Evolutionary conservation across 2,329 filamentous ascomycete species (phyloP).

Genomic region (Claviceps sp.): DNA sequence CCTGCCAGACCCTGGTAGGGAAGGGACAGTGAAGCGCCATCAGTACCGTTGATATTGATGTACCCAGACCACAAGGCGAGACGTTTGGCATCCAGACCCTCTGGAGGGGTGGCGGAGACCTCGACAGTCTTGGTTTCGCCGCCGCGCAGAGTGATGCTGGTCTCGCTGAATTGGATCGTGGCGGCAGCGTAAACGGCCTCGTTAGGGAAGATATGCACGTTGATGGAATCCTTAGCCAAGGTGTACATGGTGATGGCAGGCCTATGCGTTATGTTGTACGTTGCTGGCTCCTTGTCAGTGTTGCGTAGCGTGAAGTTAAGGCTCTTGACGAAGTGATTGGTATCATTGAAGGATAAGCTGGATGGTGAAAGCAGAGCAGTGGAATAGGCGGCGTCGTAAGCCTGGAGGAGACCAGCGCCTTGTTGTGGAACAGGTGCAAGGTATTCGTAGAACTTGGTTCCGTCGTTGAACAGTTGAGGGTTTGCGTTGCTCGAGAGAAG

Average conservation of each 20-base stretch:
- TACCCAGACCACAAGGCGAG: conserved; percentile 8
- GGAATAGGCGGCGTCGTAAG: conserved; percentile 42
- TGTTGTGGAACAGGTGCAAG: conserved; percentile 46
- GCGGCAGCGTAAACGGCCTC: conserved; percentile 28
- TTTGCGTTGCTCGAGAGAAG: conserved; percentile 35
- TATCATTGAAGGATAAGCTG: conserved; percentile 51
- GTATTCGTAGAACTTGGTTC: conserved; percentile 19
- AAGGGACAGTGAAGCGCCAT: conserved; percentile 22
- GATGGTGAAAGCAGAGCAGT: conserved; percentile 39
- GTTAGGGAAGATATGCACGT: conserved; percentile 31
- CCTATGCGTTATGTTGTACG: conserved; percentile 37
- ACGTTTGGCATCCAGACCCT: conserved; percentile 3
- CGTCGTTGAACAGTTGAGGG: conserved; percentile 35
- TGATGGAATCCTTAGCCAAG: conserved; percentile 18
- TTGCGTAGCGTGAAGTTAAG: conserved; percentile 44
- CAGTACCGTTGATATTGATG: conserved; percentile 20
- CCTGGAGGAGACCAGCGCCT: conserved; percentile 46
- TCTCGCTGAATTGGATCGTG: conserved; percentile 9
- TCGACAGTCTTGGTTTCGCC: conserved; percentile 3
- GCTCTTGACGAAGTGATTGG: conserved; percentile 36
- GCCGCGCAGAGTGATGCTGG: conserved; percentile 2
- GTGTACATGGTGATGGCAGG: conserved; percentile 42
- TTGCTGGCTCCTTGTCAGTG: conserved; percentile 31
- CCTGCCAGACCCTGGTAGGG: conserved; percentile 28
- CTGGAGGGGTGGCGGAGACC: conserved; percentile 3